A percentile compares a stretch with the other conserved stretches of the same genome.
Evolutionary conservation across 75 land plant species (phyloP).

Genomic region (Pinus taeda): DNA sequence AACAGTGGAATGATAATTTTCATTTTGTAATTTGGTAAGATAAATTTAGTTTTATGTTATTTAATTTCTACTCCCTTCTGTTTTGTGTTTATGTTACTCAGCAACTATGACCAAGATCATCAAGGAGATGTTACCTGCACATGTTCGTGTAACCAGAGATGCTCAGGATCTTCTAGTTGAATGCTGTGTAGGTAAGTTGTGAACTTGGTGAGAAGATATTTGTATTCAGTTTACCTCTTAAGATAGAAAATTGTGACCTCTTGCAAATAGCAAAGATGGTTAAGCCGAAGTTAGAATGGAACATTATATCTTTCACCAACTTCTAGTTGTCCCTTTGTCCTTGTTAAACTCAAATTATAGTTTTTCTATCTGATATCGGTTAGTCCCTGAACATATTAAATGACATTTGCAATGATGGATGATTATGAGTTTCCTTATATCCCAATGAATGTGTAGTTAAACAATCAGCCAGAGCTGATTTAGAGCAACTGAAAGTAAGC

Average conservation of each 20-base stretch:
- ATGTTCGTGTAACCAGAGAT: constrained; percentile 44
- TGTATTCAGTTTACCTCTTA: neutral
- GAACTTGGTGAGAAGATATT: neutral
- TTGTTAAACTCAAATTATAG: neutral
- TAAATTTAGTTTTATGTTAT: neutral
- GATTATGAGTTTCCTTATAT: no score
- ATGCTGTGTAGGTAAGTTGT: constrained; percentile 44
- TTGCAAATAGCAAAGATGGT: neutral
- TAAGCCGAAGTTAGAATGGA: neutral
- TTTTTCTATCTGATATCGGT: neutral
- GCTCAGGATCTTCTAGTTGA: constrained; percentile 45
- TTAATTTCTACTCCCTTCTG: no score
- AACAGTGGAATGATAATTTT: neutral
- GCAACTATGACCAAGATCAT: constrained; percentile 54
- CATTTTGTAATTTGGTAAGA: neutral
- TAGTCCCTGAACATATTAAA: no score
- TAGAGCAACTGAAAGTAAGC: no score
- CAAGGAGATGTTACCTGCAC: constrained; percentile 48
- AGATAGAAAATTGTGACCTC: neutral
- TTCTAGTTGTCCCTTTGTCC: neutral
- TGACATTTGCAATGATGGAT: no score
- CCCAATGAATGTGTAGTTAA: no score
- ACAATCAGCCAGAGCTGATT: no score
- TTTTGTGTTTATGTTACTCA: neutral
- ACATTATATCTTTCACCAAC: neutral